A percentile compares a stretch with the other conserved stretches of the same genome.
Evolutionary conservation across 108 stramenopile species (phyloP).

Genomic region (Pelagomonas calceolata): DNA sequence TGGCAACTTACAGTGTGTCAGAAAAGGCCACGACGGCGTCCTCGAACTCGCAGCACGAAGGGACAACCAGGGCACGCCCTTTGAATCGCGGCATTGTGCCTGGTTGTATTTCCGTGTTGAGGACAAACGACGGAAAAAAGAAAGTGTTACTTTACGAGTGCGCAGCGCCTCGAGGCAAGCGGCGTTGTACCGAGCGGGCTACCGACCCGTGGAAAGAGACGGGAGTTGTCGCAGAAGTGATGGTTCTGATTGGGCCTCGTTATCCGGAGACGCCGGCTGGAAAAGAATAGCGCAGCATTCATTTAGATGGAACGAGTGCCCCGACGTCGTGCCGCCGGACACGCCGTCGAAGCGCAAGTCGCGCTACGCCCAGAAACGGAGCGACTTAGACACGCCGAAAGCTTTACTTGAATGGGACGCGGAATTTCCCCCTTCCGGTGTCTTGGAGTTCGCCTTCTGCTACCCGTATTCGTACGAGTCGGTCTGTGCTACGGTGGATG

Average conservation of each 20-base stretch:
- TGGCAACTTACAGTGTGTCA: no score
- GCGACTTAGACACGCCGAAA: no score
- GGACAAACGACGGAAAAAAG: neutral
- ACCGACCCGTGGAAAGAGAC: neutral
- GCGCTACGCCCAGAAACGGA: no score
- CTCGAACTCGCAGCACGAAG: no score
- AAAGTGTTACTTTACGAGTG: no score
- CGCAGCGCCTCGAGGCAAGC: neutral
- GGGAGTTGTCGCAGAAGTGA: neutral
- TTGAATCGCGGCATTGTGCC: neutral
- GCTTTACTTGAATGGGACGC: neutral
- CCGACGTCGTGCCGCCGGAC: neutral
- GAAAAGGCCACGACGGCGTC: no score
- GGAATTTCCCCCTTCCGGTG: neutral
- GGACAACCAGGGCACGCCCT: neutral
- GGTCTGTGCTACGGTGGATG: neutral
- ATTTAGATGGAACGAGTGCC: neutral
- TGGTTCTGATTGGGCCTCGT: neutral
- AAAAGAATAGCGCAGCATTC: neutral
- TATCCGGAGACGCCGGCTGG: neutral
- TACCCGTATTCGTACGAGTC: neutral
- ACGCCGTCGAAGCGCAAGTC: no score
- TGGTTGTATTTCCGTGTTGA: neutral
- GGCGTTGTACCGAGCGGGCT: neutral
- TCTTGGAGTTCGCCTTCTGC: neutral